Evolutionary conservation across 345 rosid species (phyloP), one percentile per base, ranked within the genome.

Genomic region (Melastoma malabathricum): DNA sequence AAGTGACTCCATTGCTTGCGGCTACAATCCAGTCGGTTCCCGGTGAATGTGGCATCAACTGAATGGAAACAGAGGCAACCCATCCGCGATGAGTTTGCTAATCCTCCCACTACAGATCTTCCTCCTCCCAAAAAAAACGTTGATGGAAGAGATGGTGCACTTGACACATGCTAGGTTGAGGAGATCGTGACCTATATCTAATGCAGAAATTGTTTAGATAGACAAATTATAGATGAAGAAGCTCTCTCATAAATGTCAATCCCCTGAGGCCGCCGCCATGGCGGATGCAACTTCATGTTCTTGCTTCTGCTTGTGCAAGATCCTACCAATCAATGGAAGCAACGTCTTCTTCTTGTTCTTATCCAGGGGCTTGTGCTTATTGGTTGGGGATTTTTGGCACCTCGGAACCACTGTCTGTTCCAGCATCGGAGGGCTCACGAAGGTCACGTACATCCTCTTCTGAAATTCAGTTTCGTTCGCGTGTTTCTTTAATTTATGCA

Each of bases 111-210:
- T 31, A 5, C 38, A 5, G 38, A 5, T 31, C 7, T 5, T 31
- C 38, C 88, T 18, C 38, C 7, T 31, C 45, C 77, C 0, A 77
- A 76, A 48, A 34, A 89, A 78, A 62, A 73, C 72, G 0, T 31
- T 75, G 34, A 66, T 77, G 68, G 94, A 80, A 16, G 83, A 70
- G 61, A 53, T 68, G 1, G 49, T 71, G 14, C 64, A 47, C 29
- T 51, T 57, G 20, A 68, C 77, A 34, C 79, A 77, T 38, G 68
- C 46, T 45, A 74, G 59, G 55, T 59, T 64, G 71, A 78, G 71
- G 74, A 86, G 68, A 78, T 56, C 67, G 62, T 81, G 75, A 31
- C 61, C 86, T 13, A 58, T 52, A 20, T 22, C 25, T 22, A 22
- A 22, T 22, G 25, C 25, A 22, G 25, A 22, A 22, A 22, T 22